phyloP scores from a whole-genome alignment of 345 rosid genomes.

The Linum tenue region DNA sequence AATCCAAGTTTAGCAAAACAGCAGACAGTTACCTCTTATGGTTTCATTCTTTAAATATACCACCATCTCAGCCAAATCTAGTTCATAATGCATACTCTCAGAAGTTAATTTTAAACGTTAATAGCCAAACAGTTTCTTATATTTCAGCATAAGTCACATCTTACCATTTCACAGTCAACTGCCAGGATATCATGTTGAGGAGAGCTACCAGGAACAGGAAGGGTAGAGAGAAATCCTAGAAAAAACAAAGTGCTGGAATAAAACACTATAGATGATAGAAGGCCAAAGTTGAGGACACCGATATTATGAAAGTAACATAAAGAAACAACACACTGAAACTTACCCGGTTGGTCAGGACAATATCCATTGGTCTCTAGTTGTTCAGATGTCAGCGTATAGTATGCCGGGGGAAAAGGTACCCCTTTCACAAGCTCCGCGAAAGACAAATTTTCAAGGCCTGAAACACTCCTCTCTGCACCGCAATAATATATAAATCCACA shows the following conservation, averaged over 20 bases:
- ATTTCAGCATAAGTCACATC: background rate
- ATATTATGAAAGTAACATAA: background rate
- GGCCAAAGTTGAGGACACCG: conserved; percentile 2
- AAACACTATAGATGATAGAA: conserved; percentile 11
- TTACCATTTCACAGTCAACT: conserved; percentile 98
- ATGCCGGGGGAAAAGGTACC: conserved; percentile 69
- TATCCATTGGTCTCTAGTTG: conserved; percentile 81
- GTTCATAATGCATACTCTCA: background rate
- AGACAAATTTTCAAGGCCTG: conserved; percentile 22
- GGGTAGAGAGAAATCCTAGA: conserved; percentile 59
- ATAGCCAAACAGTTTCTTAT: background rate
- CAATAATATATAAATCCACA: conserved; percentile 3
- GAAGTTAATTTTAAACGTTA: background rate
- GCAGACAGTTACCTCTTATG: background rate
- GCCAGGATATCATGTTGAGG: conserved; percentile 50
- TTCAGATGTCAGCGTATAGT: conserved; percentile 62
- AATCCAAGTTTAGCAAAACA: background rate
- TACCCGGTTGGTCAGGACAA: conserved; percentile 52
- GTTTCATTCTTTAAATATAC: background rate
- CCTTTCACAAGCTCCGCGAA: conserved; percentile 35
- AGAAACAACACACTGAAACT: conserved; percentile 4
- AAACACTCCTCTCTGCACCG: conserved; percentile 28
- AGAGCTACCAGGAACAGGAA: conserved; percentile 60
- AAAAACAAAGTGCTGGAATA: conserved; percentile 14
- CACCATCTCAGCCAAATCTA: background rate